phyloP scores from a whole-genome alignment of 495 filamentous ascomycete species.

The Immersiella caudata region DNA sequence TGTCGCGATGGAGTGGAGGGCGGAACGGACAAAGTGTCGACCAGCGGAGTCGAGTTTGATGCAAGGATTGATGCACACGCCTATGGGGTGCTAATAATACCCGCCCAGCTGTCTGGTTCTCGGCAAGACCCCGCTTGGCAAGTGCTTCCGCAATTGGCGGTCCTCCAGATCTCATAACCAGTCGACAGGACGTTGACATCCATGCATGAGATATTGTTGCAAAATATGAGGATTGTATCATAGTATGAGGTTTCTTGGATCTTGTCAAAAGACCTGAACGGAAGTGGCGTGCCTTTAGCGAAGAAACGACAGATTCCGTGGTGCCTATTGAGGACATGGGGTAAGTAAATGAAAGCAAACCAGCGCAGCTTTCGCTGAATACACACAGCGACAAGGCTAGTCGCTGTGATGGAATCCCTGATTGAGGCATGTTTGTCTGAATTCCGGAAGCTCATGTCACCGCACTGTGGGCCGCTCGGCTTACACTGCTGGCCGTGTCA shows the following conservation, averaged over 20 bases:
- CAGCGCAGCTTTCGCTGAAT: no score
- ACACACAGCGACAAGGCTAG: no score
- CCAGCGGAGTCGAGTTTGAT: neutral
- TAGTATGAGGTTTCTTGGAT: neutral
- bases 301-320: no score
- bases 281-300: no score
- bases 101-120: neutral
- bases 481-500: no score
- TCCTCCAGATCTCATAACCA: neutral
- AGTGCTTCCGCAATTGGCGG: neutral
- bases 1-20: neutral
- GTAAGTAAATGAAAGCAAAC: no score
- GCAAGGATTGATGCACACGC: neutral
- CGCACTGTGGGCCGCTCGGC: no score
- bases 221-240: neutral
- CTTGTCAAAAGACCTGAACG: neutral
- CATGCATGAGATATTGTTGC: neutral
- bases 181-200: neutral
- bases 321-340: no score
- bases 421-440: no score
- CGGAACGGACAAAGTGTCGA: constrained; percentile 1
- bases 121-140: neutral
- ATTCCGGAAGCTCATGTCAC: no score
- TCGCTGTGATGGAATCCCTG: no score
- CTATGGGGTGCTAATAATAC: neutral